A percentile compares a stretch with the other conserved stretches of the same genome.
phyloP scores from a whole-genome alignment of 805 yeast species.

The Kodamaea sagamina region DNA sequence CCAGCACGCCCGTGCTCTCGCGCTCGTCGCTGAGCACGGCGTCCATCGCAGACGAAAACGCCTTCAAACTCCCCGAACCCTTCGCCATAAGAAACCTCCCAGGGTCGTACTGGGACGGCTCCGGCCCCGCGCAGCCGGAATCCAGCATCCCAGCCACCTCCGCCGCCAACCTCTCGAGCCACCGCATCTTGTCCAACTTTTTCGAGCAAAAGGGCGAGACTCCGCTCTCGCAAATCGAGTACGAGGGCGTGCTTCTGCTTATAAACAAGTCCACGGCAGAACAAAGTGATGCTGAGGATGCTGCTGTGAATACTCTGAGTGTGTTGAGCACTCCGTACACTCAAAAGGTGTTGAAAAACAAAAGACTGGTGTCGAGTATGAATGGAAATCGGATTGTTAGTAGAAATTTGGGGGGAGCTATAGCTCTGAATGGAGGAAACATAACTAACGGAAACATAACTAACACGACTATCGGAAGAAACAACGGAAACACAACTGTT shows the following conservation, averaged over 20 bases:
- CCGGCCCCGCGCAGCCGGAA: slow-evolving; percentile 10
- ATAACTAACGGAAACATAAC: too few relatives aligned
- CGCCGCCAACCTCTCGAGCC: slow-evolving; percentile 42
- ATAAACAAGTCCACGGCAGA: slow-evolving; percentile 10
- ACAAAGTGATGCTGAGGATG: not conserved
- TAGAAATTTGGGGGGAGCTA: not conserved
- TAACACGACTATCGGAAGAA: too few relatives aligned
- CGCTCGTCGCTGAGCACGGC: slow-evolving; percentile 6
- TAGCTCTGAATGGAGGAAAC: too few relatives aligned
- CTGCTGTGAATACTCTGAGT: slow-evolving; percentile 3
- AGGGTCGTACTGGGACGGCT: slow-evolving; percentile 12
- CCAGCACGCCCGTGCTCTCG: slow-evolving; percentile 3
- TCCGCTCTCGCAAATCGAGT: slow-evolving; percentile 73
- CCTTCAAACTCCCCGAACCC: slow-evolving; percentile 6
- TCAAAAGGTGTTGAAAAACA: slow-evolving; percentile 29
- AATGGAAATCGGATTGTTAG: not conserved
- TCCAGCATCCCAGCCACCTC: not conserved
- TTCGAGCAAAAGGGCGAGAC: slow-evolving; percentile 72
- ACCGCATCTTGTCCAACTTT: slow-evolving; percentile 59
- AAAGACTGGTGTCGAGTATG: slow-evolving; percentile 8
- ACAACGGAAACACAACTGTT: not conserved
- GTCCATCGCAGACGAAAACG: slow-evolving; percentile 2
- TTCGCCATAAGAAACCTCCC: slow-evolving; percentile 12
- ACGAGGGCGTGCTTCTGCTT: slow-evolving; percentile 68
- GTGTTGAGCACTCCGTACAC: slow-evolving; percentile 28